Conservation (phyloP, 2,329 filamentous ascomycete genomes). For the Calonectria ilicicola region DNA sequence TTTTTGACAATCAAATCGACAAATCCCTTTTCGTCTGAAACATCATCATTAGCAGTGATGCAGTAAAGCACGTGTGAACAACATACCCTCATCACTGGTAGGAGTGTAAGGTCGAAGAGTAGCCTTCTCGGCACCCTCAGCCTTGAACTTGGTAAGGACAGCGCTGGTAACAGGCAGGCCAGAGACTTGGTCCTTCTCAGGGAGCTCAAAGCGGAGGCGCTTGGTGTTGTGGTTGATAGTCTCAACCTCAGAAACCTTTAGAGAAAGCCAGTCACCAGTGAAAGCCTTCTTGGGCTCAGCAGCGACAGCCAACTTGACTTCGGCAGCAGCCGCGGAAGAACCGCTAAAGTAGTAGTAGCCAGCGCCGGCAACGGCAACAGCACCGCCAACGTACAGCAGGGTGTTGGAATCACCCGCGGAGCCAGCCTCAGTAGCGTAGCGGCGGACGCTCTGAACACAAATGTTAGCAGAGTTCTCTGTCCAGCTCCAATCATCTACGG, state of each 20-base stretch:
- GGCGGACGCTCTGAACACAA: constrained; percentile 61
- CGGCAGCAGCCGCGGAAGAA: constrained; percentile 67
- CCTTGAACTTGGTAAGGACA: constrained; percentile 92
- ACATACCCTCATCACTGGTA: constrained; percentile 82
- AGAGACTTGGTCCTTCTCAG: constrained; percentile 85
- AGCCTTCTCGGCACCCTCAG: constrained; percentile 84
- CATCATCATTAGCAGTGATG: constrained; percentile 22
- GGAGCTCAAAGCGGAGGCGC: constrained; percentile 87
- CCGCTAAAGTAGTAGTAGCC: constrained; percentile 68
- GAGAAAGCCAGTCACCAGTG: constrained; percentile 84
- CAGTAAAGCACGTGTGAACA: background rate
- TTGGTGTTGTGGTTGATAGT: constrained; percentile 95
- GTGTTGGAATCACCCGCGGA: constrained; percentile 68
- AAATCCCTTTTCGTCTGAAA: constrained; percentile 78
- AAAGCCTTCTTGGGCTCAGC: constrained; percentile 67
- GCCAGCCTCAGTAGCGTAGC: constrained; percentile 76
- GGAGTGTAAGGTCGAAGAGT: constrained; percentile 95
- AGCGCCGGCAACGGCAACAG: constrained; percentile 67
- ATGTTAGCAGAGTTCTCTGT: constrained; percentile 28
- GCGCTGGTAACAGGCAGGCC: constrained; percentile 88
- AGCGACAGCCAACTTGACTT: constrained; percentile 62
- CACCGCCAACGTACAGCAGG: constrained; percentile 71
- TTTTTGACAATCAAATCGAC: constrained; percentile 92
- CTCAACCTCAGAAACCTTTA: constrained; percentile 84
- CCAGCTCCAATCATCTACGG: background rate